Percentiles rank a stretch among this genome's conserved stretches.
Conservation (phyloP, 805 yeast genomes). For the Clavispora fructus region DNA sequence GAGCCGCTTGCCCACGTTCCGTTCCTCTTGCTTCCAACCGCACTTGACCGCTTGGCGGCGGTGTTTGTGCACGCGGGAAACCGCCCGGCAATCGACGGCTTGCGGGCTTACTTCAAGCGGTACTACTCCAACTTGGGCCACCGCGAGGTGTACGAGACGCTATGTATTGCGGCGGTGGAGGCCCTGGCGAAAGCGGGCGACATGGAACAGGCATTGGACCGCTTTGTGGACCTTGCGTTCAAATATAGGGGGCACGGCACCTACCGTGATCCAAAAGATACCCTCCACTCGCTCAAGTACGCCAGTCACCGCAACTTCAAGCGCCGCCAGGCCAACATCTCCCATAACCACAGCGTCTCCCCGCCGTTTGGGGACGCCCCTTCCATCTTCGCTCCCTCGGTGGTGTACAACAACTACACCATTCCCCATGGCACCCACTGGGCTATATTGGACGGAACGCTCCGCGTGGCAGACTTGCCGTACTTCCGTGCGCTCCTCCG, state of each 20-base stretch:
- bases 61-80: conserved; percentile 26
- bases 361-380: too few relatives aligned
- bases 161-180: conserved; percentile 27
- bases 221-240: conserved; percentile 18
- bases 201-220: conserved; percentile 17
- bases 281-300: conserved; percentile 7
- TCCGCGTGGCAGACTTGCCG: conserved; percentile 29
- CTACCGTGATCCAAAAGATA: conserved; percentile 4
- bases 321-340: conserved; percentile 15
- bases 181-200: conserved; percentile 20
- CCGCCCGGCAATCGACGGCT: conserved; percentile 22
- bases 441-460: conserved; percentile 25
- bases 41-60: conserved; percentile 21
- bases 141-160: conserved; percentile 21
- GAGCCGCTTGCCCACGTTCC: conserved; percentile 20
- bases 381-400: conserved; percentile 19
- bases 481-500: conserved; percentile 20
- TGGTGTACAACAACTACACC: conserved; percentile 24
- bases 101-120: conserved; percentile 30
- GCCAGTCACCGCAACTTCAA: conserved; percentile 7
- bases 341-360: neutral
- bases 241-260: conserved; percentile 16
- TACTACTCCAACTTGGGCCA: conserved; percentile 33
- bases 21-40: conserved; percentile 26
- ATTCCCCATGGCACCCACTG: conserved; percentile 13